These are phyloP conservation scores for Delphinella strobiligena DNA, from an alignment of 2,329 filamentous ascomycete species.

Conservation along the genomic window DNA sequence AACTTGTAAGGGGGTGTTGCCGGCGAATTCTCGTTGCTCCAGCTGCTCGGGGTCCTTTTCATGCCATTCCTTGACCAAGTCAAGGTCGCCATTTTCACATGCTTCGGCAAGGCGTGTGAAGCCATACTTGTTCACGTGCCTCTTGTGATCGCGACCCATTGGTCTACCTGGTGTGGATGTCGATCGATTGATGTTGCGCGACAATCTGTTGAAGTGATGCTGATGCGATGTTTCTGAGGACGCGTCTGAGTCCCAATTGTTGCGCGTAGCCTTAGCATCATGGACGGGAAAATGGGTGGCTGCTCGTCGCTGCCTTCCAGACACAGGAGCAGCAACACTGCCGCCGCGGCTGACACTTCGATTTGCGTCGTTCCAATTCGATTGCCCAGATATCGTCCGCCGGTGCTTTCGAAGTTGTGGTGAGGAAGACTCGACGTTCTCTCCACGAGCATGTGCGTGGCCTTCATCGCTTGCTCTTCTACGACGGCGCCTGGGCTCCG, in stretches of 20 bases:
- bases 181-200: conserved; percentile 40
- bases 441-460: conserved; percentile 18
- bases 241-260: conserved; percentile 49
- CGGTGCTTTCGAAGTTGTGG: conserved; percentile 48
- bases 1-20: conserved; percentile 92
- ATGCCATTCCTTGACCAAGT: conserved; percentile 61
- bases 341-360: conserved; percentile 11
- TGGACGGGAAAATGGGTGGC: conserved; percentile 38
- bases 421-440: conserved; percentile 38
- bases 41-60: conserved; percentile 75
- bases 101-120: conserved; percentile 84
- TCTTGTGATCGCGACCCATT: conserved; percentile 57
- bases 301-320: conserved; percentile 22
- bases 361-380: conserved; percentile 44
- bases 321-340: conserved; percentile 2
- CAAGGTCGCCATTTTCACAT: conserved; percentile 74
- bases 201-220: conserved; percentile 47
- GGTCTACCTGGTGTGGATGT: conserved; percentile 39
- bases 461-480: conserved; percentile 4
- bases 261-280: conserved; percentile 17
- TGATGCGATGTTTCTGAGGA: conserved; percentile 38
- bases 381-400: conserved; percentile 52
- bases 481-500: conserved; percentile 7
- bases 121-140: conserved; percentile 83
- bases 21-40: conserved; percentile 82